Base-by-base conservation (phyloP, 352 stramenopile genomes). In the Globisporangium spiculum region DNA sequence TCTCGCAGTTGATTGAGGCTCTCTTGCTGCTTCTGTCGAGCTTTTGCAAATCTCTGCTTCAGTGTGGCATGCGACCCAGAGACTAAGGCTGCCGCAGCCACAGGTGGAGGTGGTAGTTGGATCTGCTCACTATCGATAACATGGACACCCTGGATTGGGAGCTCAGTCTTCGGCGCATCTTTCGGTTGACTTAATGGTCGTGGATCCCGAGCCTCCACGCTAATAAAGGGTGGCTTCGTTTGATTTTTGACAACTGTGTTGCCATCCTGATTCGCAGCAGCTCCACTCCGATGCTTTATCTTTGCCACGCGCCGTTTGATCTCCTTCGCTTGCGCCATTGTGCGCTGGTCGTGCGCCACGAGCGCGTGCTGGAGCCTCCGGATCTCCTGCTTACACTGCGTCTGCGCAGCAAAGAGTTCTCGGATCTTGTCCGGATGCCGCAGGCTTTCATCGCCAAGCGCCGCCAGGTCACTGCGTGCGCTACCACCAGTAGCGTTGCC, bases 11-110 rank as follows among this genome's bases (percentile, higher is more conserved):
- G 56, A 1, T 36, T 53, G 55, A 69, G 58, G 22, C 30, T 60
- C 54, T 57, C 55, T 24, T 71, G 64, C 62, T 77, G 74, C 24
- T 64, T 68, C 30, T 62, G 66, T 14, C 71, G 44, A n/a, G 63
- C 67, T 10, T 74, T 30, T 0, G 66, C 54, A 36, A 62, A 73
- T 12, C 67, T 65, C 46, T 62, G 46, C 48, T 65, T 60, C 20
- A 81, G 56, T 41, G 66, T 55, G 22, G 71, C 34, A n/a, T 68
- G 72, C 0, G 18, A 60, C 44, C 18, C 16, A 14, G 20, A 41
- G 54, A 50, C 24, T n/a, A 54, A 36, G 1, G 30, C 3, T 14
- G 27, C 10, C 60, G 57, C 34, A 7, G 12, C n/a, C 9, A 27
- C 14, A 16, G 38, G 1, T 4, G 27, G 26, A 4, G 26, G 5